Conservation (phyloP, 2,329 filamentous ascomycete species). For the Ascochyta viciae-villosae region DNA sequence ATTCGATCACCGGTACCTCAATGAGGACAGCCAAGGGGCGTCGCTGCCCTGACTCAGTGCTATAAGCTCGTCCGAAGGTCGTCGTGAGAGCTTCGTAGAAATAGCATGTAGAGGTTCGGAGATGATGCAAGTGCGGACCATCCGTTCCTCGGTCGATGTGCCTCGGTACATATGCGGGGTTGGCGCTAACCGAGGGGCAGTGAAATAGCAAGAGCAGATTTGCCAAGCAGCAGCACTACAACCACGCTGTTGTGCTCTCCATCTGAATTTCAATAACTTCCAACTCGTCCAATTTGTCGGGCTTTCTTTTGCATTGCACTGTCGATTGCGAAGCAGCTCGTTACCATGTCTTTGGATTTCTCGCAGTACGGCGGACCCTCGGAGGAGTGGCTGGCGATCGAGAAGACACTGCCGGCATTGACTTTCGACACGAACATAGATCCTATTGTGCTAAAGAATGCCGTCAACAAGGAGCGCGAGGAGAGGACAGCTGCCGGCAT, state of each 20-base stretch:
- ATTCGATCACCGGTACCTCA: not conserved
- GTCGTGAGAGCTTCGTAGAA: not conserved
- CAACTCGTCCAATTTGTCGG: not conserved
- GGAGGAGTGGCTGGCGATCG: conserved; percentile 43
- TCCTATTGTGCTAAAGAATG: conserved; percentile 20
- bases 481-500: conserved; percentile 27
- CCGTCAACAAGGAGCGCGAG: conserved; percentile 35
- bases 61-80: too few species aligned
- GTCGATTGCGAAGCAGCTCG: not conserved
- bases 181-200: conserved; percentile 19
- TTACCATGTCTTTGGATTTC: conserved; percentile 30
- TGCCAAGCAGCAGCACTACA: not conserved
- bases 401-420: conserved; percentile 35
- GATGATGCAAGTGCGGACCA: not conserved
- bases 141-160: not conserved
- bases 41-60: not conserved
- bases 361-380: conserved; percentile 41
- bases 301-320: not conserved
- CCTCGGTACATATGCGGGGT: conserved; percentile 19
- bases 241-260: not conserved
- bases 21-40: conserved; percentile 3
- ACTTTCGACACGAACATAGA: conserved; percentile 31
- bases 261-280: not conserved
- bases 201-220: not conserved
- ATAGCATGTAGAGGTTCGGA: not conserved